A percentile compares a stretch with the other conserved stretches of the same genome.
Evolutionary conservation across 768 basidiomycete species (phyloP).

Genomic region (Cyclocybe aegerita): DNA sequence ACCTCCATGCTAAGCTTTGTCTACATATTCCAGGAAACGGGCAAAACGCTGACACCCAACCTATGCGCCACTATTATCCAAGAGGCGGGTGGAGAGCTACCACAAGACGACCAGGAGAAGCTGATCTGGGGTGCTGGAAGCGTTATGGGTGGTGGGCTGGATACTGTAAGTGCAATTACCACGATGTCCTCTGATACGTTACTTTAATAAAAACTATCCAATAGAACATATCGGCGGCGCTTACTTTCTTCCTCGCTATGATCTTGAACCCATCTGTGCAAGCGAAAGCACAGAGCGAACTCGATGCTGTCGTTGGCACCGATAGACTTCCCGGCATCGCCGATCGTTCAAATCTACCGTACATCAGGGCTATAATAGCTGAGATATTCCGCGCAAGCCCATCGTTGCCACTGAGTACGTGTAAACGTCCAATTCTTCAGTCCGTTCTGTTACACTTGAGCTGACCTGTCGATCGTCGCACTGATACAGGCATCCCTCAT

Average conservation of each 20-base stretch:
- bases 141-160: constrained; percentile 18
- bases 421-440: too few relatives aligned
- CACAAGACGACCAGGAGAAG: constrained; percentile 34
- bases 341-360: constrained; percentile 47
- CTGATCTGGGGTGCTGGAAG: constrained; percentile 33
- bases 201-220: constrained; percentile 32
- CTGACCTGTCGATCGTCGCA: too few relatives aligned
- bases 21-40: too few relatives aligned
- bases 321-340: constrained; percentile 36
- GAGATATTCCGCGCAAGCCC: constrained; percentile 48
- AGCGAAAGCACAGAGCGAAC: constrained; percentile 49
- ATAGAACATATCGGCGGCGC: constrained; percentile 37
- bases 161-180: constrained; percentile 12
- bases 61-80: too few relatives aligned
- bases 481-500: too few relatives aligned
- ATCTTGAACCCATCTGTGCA: constrained; percentile 42
- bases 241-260: constrained; percentile 50
- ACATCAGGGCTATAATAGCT: constrained; percentile 41
- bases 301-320: constrained; percentile 40
- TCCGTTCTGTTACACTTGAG: too few relatives aligned
- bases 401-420: constrained; percentile 39
- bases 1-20: too few relatives aligned
- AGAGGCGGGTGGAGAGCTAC: too few relatives aligned
- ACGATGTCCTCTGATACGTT: not conserved
- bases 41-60: too few relatives aligned